Evolutionary conservation across 2,329 filamentous ascomycete species (phyloP), one percentile per base, ranked within the genome.

Genomic region (Ophiocordyceps polyrhachis-furcata): DNA sequence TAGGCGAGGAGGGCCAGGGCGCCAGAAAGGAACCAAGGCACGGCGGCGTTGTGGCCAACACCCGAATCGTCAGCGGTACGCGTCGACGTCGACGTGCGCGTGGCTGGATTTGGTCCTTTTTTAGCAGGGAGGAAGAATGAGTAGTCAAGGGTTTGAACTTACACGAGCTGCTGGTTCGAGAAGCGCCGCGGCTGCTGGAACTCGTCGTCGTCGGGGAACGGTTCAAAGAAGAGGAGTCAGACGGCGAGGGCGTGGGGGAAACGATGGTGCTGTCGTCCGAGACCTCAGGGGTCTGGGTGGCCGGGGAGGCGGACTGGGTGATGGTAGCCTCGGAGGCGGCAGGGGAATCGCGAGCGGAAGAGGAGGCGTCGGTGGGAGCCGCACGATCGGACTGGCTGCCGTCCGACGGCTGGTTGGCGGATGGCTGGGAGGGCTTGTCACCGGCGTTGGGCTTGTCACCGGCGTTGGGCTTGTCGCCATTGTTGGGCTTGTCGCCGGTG

Each of bases 1-100:
- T 55, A 58, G 46, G 53, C 58, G 46, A 62, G 50, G 49, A 56
- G 61, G 43, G 57, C 56, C 45, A 56, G 51, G 45, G 54, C 61
- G 17, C 55, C 57, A 47, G 61, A 50, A 21, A 62, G 55, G 41
- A 54, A 57, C 46, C 61, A 45, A 29, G 57, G 56, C 32, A 59
- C 57, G 35, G 55, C 54, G 44, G 59, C 49, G 46, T 52, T n/a
- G n/a, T n/a, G 56, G 45, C 48, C 50, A 11, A 43, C 45, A 43
- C 58, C 60, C 49, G 52, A 54, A 51, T 49, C 56, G 50, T 5
- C 17, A 5, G 58, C 54, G 40, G 56, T 48, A 35, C 50, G 57
- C 42, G 55, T 54, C 31, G 47, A 28, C 29, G 49, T 23, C 8
- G 46, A 15, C 17, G 29, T n/a, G 42, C 31, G n/a, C 7, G 42